Conservation (phyloP, 129 eudicot genomes). For the Arctium lappa region DNA sequence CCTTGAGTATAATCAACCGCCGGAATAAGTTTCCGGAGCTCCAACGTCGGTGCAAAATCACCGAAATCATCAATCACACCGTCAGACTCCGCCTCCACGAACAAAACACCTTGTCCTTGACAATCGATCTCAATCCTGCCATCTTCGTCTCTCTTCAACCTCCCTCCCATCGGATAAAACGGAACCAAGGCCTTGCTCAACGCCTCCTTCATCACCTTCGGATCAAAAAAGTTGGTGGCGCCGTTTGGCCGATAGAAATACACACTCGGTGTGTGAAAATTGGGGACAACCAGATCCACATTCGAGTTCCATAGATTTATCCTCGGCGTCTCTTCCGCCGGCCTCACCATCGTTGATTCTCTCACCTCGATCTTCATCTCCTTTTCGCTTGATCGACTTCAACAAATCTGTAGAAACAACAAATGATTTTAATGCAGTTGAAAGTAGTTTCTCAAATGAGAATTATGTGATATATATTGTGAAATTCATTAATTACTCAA, state of each 20-base stretch:
- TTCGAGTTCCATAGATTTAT: constrained; percentile 62
- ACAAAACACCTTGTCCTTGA: constrained; percentile 75
- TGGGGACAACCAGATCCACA: constrained; percentile 65
- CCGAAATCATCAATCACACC: constrained; percentile 66
- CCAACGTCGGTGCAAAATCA: constrained; percentile 77
- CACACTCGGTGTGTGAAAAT: constrained; percentile 64
- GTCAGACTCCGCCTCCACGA: constrained; percentile 73
- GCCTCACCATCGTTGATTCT: constrained; percentile 61
- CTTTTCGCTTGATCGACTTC: not conserved
- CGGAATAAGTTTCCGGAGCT: constrained; percentile 66
- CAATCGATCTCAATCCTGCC: constrained; percentile 85
- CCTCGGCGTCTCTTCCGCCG: constrained; percentile 57
- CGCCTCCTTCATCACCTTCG: constrained; percentile 55
- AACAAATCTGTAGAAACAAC: not conserved
- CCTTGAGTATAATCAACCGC: constrained; percentile 75
- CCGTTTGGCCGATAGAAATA: constrained; percentile 71
- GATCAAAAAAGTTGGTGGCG: constrained; percentile 51
- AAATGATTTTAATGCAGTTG: not conserved
- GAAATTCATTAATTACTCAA: not conserved
- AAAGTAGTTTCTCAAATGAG: not conserved
- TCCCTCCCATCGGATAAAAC: constrained; percentile 82
- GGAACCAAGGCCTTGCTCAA: constrained; percentile 63
- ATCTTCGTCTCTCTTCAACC: constrained; percentile 66
- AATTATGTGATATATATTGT: not conserved
- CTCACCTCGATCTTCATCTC: constrained; percentile 56